Percentiles rank a stretch among this genome's conserved stretches.
Evolutionary conservation across 1,284 basidiomycete genomes (phyloP).

Genomic region (Dichomitus squalens): DNA sequence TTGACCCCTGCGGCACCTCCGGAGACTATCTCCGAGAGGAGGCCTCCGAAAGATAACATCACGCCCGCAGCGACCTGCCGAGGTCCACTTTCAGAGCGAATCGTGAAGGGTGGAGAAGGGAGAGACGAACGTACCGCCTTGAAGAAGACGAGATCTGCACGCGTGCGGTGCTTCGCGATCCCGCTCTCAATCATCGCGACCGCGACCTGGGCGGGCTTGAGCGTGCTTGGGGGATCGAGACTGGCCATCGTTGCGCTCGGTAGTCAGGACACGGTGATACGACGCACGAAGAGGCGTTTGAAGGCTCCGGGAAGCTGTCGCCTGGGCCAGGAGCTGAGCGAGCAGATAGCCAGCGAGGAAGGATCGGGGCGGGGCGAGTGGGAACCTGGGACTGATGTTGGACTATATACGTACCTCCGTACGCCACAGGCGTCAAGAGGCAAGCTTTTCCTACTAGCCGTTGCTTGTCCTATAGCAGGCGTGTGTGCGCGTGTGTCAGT

Average conservation of each 20-base stretch:
- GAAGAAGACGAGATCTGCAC: conserved; percentile 60
- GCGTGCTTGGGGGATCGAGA: conserved; percentile 48
- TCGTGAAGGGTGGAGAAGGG: background rate
- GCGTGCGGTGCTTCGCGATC: conserved; percentile 63
- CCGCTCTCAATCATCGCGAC: conserved; percentile 56
- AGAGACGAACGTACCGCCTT: conserved; percentile 56
- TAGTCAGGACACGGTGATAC: background rate
- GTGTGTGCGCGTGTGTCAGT: background rate
- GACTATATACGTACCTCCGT: conserved; percentile 14
- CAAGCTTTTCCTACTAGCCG: background rate
- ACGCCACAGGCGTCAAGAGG: background rate
- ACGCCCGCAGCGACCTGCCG: conserved; percentile 63
- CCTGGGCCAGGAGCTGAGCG: background rate
- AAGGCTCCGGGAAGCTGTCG: background rate
- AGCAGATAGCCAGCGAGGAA: background rate
- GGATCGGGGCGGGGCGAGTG: conserved; percentile 3
- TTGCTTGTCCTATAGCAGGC: background rate
- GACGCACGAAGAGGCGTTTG: background rate
- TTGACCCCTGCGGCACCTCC: conserved; percentile 59
- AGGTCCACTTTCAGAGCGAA: background rate
- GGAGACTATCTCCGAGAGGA: conserved; percentile 59
- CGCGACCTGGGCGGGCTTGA: conserved; percentile 63
- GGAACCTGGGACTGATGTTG: background rate
- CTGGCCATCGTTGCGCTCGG: conserved; percentile 21
- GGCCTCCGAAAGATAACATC: conserved; percentile 74